Conservation (phyloP, 2,329 filamentous ascomycete genomes). For the Penicillium sclerotiorum region DNA sequence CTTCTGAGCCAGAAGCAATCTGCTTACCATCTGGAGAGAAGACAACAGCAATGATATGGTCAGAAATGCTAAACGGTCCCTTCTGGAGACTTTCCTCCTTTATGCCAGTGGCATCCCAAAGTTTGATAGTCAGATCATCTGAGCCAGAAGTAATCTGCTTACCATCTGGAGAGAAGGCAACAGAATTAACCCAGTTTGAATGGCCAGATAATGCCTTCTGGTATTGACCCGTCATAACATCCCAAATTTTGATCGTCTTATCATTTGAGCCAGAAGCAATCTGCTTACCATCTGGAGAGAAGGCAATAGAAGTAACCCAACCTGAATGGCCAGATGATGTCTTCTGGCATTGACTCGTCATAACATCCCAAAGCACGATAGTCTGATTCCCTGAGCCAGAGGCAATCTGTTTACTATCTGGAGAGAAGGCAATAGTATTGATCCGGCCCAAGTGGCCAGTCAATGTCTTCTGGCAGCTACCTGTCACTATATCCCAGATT, state of each 20-base stretch:
- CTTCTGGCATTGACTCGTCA: conserved; percentile 10
- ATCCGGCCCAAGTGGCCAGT: conserved; percentile 2
- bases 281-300: not conserved
- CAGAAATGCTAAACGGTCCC: too few species aligned
- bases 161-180: conserved; percentile 11
- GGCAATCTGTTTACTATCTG: conserved; percentile 9
- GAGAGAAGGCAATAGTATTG: conserved; percentile 11
- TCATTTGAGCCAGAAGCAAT: not conserved
- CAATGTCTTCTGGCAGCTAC: conserved; percentile 4
- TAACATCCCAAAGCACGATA: conserved; percentile 15
- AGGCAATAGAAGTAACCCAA: conserved; percentile 11
- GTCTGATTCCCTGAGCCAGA: conserved; percentile 19
- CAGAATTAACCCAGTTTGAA: conserved; percentile 5
- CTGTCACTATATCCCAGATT: conserved; percentile 23
- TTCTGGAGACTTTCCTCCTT: too few species aligned
- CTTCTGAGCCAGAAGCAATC: not conserved
- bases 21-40: not conserved
- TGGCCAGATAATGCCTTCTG: conserved; percentile 3
- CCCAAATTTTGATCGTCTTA: not conserved
- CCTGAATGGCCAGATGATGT: conserved; percentile 3
- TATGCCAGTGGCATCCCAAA: conserved; percentile 21
- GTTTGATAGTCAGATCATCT: conserved; percentile 23
- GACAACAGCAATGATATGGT: conserved; percentile 8
- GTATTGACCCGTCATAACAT: conserved; percentile 4
- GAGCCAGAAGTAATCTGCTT: conserved; percentile 10